A percentile compares a stretch with the other conserved stretches of the same genome.
Evolutionary conservation across 495 filamentous ascomycete species (phyloP).

Genomic region (Apodospora peruviana): DNA sequence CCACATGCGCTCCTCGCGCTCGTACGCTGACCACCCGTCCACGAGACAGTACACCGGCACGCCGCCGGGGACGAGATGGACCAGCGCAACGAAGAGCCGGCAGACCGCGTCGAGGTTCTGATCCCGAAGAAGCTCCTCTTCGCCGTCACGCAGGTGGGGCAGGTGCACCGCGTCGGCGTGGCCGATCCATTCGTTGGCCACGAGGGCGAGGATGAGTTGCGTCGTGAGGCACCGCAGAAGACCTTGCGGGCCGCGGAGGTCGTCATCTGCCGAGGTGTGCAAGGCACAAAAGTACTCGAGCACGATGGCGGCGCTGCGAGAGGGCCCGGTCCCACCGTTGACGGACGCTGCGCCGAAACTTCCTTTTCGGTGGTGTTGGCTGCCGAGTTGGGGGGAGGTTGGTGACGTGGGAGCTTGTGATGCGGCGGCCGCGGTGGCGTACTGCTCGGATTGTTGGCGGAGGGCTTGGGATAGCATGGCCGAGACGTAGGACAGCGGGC

Average conservation of each 20-base stretch:
- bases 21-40: too few relatives aligned
- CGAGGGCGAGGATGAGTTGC: constrained; percentile 4
- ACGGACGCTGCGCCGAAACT: too few relatives aligned
- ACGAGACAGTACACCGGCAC: too few relatives aligned
- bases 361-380: neutral
- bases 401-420: neutral
- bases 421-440: neutral
- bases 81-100: too few relatives aligned
- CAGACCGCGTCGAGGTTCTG: too few relatives aligned
- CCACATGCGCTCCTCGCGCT: too few relatives aligned
- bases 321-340: too few relatives aligned
- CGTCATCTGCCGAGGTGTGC: constrained; percentile 3
- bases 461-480: constrained; percentile 6
- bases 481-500: constrained; percentile 7
- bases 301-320: neutral
- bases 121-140: too few relatives aligned
- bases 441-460: neutral
- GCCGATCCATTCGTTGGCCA: constrained; percentile 1
- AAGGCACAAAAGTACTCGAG: constrained; percentile 6
- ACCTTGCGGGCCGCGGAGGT: constrained; percentile 5
- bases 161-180: neutral
- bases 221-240: constrained; percentile 4
- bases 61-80: too few relatives aligned
- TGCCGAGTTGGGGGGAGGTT: too few relatives aligned
- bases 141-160: too few relatives aligned